phyloP scores from a whole-genome alignment of 1,284 basidiomycete genomes.

The Ustilago sp. region DNA sequence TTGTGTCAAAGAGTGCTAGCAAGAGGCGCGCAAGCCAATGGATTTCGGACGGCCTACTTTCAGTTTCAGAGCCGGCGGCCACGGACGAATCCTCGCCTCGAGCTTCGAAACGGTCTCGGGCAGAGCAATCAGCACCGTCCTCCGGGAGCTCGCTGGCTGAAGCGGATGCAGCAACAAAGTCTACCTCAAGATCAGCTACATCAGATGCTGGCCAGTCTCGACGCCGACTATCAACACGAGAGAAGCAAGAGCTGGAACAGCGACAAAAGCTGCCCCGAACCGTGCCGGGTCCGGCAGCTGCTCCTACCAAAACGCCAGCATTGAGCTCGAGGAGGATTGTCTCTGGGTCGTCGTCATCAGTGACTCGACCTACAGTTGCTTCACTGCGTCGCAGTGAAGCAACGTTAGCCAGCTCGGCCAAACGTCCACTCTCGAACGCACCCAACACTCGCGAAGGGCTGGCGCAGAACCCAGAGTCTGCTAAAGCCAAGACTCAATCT shows the following conservation, averaged over 20 bases:
- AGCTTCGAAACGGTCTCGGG: slow-evolving; percentile 14
- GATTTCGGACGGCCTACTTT: slow-evolving; percentile 2
- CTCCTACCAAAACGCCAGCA: slow-evolving; percentile 24
- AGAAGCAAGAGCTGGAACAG: slow-evolving; percentile 37
- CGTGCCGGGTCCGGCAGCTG: neutral
- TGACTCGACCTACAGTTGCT: slow-evolving; percentile 35
- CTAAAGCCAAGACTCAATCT: slow-evolving; percentile 3
- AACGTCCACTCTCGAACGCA: slow-evolving; percentile 37
- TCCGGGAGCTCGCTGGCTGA: neutral
- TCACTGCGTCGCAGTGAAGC: slow-evolving; percentile 33
- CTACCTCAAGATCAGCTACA: slow-evolving; percentile 1
- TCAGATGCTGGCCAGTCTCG: slow-evolving; percentile 15
- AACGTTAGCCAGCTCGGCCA: slow-evolving; percentile 8
- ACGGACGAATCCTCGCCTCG: slow-evolving; percentile 11
- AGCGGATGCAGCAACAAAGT: neutral
- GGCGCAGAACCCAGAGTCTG: neutral
- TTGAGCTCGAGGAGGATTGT: slow-evolving; percentile 25
- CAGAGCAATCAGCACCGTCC: slow-evolving; percentile 1
- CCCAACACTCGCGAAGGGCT: slow-evolving; percentile 26
- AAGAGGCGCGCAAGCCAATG: slow-evolving; percentile 25
- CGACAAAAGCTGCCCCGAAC: slow-evolving; percentile 10
- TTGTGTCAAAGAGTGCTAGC: neutral
- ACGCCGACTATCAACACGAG: slow-evolving; percentile 40
- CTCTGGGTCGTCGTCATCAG: slow-evolving; percentile 28
- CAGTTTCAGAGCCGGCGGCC: neutral